Base-by-base conservation (phyloP, 208 protist species). In the Trypanosoma platydactyli region DNA sequence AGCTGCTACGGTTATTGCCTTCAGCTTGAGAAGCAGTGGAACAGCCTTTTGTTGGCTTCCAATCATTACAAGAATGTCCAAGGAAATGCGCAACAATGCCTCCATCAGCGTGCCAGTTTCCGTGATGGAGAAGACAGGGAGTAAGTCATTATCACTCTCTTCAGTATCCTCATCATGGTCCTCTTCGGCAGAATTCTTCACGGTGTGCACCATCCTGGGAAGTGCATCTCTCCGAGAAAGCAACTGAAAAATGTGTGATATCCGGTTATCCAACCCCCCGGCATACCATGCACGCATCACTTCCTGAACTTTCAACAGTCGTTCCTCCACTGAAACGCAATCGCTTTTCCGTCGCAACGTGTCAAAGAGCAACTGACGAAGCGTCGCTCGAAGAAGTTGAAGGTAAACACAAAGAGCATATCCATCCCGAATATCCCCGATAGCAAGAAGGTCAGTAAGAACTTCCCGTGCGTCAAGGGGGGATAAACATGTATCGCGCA, bases 201-300 rank as follows among this genome's bases (percentile, higher is more conserved):
- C 54, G 5, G 45, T 64, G 22, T 25, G 41, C 22, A 68, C 54
- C 68, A 56, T 62, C 27, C 64, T 27, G 20, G 68, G 68, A 35
- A 53, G 24, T 27, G 68, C 68, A 57, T 74, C 68, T 51, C 46
- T 18, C 38, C 41, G 25, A 61, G 18, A 44, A 45, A 74, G 15
- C 12, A 12, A 40, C 16, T n/a, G 7, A 20, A 63, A 38, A 50
- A 60, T 64, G 25, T 57, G 20, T 20, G 45, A 74, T 1, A 74
- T 11, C 49, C 22, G 20, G 24, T 22, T 11, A 18, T 72, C 40
- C 7, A 89, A 9, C 33, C 33, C 51, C 30, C 80, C 78, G 2
- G 64, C n/a, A 48, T 68, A 76, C 83, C 83, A 89, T 35, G 80
- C 62, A 33, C 54, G 59, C 75, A 89, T 80, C 0, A 62, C 74